Conservation (phyloP, 1,284 basidiomycete species). For the Schizophyllum amplum region DNA sequence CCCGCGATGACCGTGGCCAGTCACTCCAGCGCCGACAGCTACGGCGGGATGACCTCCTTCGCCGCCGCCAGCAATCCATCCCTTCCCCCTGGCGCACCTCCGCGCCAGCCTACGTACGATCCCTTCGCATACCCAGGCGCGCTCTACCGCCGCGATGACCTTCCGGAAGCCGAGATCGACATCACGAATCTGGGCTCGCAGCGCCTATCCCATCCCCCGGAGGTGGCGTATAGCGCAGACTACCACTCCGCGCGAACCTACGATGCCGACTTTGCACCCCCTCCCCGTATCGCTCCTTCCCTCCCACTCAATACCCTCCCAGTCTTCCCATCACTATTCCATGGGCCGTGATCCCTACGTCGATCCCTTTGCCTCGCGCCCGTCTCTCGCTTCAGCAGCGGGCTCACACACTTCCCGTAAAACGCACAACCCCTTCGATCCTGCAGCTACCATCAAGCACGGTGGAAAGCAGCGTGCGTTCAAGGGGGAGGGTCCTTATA, state of each 20-base stretch:
- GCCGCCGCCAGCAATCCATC: neutral
- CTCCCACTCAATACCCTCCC: neutral
- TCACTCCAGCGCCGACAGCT: neutral
- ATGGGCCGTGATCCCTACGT: neutral
- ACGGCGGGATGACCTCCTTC: neutral
- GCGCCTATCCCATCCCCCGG: neutral
- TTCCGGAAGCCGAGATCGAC: neutral
- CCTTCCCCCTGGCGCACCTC: neutral
- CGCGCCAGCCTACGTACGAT: neutral
- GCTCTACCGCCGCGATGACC: neutral
- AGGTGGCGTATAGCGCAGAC: neutral
- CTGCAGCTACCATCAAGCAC: neutral
- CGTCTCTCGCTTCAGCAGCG: neutral
- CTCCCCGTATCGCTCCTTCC: too few relatives aligned
- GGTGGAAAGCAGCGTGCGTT: neutral
- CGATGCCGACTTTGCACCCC: too few relatives aligned
- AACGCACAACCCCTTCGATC: neutral
- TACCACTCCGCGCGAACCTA: neutral
- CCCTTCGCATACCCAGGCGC: neutral
- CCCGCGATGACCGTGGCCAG: neutral
- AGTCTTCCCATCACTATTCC: neutral
- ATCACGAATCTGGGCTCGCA: neutral
- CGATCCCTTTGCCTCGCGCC: neutral
- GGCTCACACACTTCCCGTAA: neutral
- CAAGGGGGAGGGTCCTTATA: neutral